A percentile compares a stretch with the other conserved stretches of the same genome.
Conservation (phyloP, 2,329 filamentous ascomycete genomes). For the Aspergillus fumigatus region DNA sequence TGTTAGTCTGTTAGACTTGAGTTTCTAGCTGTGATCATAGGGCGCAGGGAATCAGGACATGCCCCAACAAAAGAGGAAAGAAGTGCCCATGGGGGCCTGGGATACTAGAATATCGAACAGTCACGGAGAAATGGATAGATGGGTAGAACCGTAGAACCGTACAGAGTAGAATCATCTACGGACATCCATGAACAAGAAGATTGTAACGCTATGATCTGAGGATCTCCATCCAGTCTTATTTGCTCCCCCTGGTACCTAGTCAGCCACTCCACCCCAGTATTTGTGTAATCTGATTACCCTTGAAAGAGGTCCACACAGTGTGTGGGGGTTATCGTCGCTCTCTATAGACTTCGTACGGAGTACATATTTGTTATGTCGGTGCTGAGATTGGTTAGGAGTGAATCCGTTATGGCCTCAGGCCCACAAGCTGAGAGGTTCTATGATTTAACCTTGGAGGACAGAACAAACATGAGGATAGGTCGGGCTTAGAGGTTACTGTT, state of each 20-base stretch:
- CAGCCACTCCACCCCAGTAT: background rate
- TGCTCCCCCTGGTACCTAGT: background rate
- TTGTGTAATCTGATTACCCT: background rate
- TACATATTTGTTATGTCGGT: background rate
- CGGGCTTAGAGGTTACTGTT: background rate
- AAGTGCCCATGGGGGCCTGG: background rate
- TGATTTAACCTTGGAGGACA: background rate
- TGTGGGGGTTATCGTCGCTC: conserved; percentile 6
- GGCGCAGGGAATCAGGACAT: background rate
- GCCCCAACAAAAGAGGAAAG: background rate
- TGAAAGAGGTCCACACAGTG: conserved; percentile 3
- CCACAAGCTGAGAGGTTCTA: background rate
- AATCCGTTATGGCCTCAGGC: background rate
- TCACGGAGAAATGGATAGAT: too few relatives aligned
- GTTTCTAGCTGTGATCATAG: background rate
- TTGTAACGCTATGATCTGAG: background rate
- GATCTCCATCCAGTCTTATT: too few relatives aligned
- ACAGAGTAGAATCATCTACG: background rate
- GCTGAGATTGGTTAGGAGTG: background rate
- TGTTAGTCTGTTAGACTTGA: background rate
- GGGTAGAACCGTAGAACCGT: too few relatives aligned
- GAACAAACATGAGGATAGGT: background rate
- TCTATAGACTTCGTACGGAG: too few relatives aligned
- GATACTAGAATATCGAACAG: background rate
- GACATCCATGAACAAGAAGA: background rate